A percentile compares a stretch with the other conserved stretches of the same genome.
Conservation (phyloP, 441 rosid genomes). For the Erysimum pusillum region DNA sequence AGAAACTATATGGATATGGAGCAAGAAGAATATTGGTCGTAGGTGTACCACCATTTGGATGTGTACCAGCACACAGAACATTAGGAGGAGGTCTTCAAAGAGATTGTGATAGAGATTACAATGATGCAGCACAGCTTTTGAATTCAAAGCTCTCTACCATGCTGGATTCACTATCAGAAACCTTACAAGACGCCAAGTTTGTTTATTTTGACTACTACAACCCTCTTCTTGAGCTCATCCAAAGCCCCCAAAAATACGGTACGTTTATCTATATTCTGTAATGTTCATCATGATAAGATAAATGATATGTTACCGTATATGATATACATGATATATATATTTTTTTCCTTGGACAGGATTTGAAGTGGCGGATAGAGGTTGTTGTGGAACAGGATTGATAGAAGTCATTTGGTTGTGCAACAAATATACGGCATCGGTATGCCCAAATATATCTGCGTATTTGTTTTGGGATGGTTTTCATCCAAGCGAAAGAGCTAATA, state of each 20-base stretch:
- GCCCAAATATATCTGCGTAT: neutral
- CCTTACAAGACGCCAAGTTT: constrained; percentile 20
- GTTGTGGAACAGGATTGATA: constrained; percentile 57
- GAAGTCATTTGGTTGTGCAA: constrained; percentile 37
- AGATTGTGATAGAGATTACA: constrained; percentile 39
- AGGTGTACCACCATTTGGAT: constrained; percentile 61
- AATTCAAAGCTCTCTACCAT: constrained; percentile 44
- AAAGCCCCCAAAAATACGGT: constrained; percentile 19
- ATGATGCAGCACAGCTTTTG: constrained; percentile 45
- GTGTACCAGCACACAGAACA: constrained; percentile 68
- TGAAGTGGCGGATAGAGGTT: constrained; percentile 50
- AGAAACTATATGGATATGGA: constrained; percentile 56
- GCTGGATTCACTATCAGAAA: constrained; percentile 22
- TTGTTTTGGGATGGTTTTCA: neutral
- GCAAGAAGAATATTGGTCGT: constrained; percentile 58
- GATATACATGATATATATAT: neutral
- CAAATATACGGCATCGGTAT: neutral
- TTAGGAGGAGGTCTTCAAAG: constrained; percentile 56
- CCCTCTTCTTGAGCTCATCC: constrained; percentile 43
- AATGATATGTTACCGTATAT: neutral
- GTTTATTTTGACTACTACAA: constrained; percentile 47
- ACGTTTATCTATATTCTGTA: neutral
- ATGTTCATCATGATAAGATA: neutral
- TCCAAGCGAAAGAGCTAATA: neutral
- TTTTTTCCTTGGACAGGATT: constrained; percentile 46